Percentiles rank a stretch among this genome's conserved stretches.
Conservation (phyloP, 805 yeast species). For the Nakazawaea ambrosiae region DNA sequence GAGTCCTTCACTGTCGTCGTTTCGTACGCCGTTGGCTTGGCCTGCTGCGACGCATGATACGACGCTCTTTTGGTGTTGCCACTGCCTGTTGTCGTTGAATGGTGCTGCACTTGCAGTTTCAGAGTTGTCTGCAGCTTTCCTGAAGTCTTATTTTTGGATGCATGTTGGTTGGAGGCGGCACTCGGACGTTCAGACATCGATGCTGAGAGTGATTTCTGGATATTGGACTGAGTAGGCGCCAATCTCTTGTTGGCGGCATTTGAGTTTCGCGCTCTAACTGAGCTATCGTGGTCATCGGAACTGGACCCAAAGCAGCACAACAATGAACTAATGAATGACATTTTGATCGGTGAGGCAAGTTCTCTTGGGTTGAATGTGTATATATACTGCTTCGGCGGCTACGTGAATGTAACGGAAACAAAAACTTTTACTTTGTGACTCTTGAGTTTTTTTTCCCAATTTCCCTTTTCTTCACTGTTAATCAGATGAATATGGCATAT, state of each 20-base stretch:
- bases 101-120: neutral
- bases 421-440: no score
- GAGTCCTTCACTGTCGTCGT: slow-evolving; percentile 26
- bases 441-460: no score
- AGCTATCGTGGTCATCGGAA: no score
- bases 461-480: no score
- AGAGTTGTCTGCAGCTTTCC: neutral
- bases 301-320: slow-evolving; percentile 28
- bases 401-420: no score
- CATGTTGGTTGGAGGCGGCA: neutral
- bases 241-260: slow-evolving; percentile 8
- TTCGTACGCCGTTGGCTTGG: slow-evolving; percentile 17
- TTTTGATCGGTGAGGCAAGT: slow-evolving; percentile 7
- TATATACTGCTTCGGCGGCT: no score
- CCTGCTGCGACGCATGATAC: no score
- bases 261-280: no score
- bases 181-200: slow-evolving; percentile 4
- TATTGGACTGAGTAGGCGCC: slow-evolving; percentile 25
- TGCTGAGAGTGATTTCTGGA: slow-evolving; percentile 23
- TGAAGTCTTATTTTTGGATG: neutral
- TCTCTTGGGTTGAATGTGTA: no score
- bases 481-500: no score
- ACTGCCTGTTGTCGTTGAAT: no score
- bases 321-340: slow-evolving; percentile 27
- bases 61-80: no score